Conservation (phyloP, 805 yeast species). For the Wickerhamomyces ciferrii region DNA sequence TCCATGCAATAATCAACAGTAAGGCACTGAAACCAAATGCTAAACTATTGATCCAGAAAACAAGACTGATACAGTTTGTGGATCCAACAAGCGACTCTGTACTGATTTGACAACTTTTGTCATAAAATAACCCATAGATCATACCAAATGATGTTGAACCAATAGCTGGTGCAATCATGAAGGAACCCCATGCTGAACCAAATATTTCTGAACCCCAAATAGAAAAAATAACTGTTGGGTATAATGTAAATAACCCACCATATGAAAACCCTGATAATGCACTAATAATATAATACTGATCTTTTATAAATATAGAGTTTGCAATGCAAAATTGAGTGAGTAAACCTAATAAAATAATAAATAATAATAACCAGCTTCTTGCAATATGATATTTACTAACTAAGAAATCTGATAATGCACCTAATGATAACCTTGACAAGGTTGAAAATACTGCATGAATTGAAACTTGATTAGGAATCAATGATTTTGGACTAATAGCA, state of each 20-base stretch:
- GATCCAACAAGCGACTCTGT: background rate
- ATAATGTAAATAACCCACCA: slow-evolving; percentile 81
- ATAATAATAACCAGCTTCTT: slow-evolving; percentile 25
- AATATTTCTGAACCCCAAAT: slow-evolving; percentile 86
- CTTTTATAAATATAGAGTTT: slow-evolving; percentile 12
- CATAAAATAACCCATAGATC: slow-evolving; percentile 62
- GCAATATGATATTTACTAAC: slow-evolving; percentile 22
- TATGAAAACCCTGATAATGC: slow-evolving; percentile 63
- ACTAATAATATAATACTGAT: slow-evolving; percentile 28
- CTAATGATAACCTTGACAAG: slow-evolving; percentile 57
- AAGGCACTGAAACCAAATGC: background rate
- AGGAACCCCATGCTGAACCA: slow-evolving; percentile 91
- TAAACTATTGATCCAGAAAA: slow-evolving; percentile 2
- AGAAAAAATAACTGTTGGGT: slow-evolving; percentile 77
- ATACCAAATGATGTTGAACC: slow-evolving; percentile 70
- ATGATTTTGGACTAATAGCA: slow-evolving; percentile 14
- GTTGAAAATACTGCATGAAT: slow-evolving; percentile 67
- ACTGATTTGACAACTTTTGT: slow-evolving; percentile 25
- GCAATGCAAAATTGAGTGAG: slow-evolving; percentile 29
- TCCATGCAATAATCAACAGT: slow-evolving; percentile 7
- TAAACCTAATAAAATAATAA: slow-evolving; percentile 28
- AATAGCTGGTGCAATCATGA: slow-evolving; percentile 83
- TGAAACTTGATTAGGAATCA: slow-evolving; percentile 46
- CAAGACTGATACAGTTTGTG: slow-evolving; percentile 4
- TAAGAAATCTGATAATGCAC: slow-evolving; percentile 62